A percentile compares a stretch with the other conserved stretches of the same genome.
phyloP scores from a whole-genome alignment of 768 basidiomycete genomes.

The Russula vinacea region DNA sequence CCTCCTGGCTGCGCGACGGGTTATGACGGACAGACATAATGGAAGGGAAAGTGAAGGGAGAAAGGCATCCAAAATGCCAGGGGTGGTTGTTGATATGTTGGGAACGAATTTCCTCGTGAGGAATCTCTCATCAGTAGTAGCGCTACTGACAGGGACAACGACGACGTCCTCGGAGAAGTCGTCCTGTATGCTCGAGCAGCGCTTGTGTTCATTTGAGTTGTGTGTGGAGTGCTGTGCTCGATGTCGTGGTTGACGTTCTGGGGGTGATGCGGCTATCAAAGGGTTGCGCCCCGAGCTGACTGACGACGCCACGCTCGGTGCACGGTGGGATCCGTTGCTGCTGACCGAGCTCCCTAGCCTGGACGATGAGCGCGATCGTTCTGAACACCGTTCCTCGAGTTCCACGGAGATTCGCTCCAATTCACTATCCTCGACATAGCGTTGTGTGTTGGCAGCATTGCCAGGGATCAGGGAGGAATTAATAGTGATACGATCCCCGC shows the following conservation, averaged over 20 bases:
- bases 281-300: constrained; percentile 1
- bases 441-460: constrained; percentile 32
- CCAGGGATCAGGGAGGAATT: constrained; percentile 35
- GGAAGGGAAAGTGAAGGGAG: too few species aligned
- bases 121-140: too few species aligned
- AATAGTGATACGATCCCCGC: constrained; percentile 53
- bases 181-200: too few species aligned
- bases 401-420: constrained; percentile 62
- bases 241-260: constrained; percentile 1
- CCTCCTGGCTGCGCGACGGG: too few species aligned
- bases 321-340: constrained; percentile 24
- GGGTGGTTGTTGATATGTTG: too few species aligned
- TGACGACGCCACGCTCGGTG: constrained; percentile 26
- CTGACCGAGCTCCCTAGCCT: constrained; percentile 23
- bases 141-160: too few species aligned
- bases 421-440: constrained; percentile 56
- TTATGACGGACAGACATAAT: too few species aligned
- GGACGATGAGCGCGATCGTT: constrained; percentile 36
- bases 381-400: constrained; percentile 64
- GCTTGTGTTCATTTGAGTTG: too few species aligned
- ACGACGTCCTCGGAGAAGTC: too few species aligned
- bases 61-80: too few species aligned
- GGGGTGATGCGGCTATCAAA: neutral
- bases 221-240: too few species aligned
- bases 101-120: too few species aligned